Conservation (phyloP, 352 stramenopile genomes). For the Blastocystis hominis region DNA sequence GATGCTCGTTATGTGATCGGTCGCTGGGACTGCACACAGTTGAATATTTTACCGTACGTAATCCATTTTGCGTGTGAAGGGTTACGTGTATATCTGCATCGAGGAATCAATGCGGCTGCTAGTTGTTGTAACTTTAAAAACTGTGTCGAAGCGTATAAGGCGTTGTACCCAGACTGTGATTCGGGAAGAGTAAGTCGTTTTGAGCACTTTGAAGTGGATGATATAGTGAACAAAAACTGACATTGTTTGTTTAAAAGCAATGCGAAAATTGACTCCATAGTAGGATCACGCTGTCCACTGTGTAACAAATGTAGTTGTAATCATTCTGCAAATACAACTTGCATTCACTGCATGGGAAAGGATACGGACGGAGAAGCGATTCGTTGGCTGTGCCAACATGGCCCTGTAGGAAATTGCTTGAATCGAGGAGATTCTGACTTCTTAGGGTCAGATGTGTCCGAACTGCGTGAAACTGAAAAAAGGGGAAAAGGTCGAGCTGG, state of each 20-base stretch:
- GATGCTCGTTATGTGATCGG: conserved; percentile 45
- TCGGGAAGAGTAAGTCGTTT: not conserved
- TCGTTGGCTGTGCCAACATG: conserved; percentile 33
- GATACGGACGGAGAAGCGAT: not conserved
- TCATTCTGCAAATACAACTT: conserved; percentile 46
- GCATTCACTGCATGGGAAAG: conserved; percentile 54
- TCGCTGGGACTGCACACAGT: conserved; percentile 43
- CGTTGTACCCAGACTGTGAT: not conserved
- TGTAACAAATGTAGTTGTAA: conserved; percentile 32
- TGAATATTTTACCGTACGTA: conserved; percentile 38
- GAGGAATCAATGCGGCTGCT: conserved; percentile 5
- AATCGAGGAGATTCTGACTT: not conserved
- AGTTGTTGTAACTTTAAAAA: conserved; percentile 56
- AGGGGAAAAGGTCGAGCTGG: conserved; percentile 41
- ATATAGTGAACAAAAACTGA: not conserved
- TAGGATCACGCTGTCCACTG: not conserved
- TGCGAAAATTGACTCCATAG: conserved; percentile 38
- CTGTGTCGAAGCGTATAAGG: conserved; percentile 35
- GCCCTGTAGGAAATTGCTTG: not conserved
- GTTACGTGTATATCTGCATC: conserved; percentile 45
- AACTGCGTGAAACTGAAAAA: conserved; percentile 57
- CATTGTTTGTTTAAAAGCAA: conserved; percentile 46
- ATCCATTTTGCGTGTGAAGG: conserved; percentile 51
- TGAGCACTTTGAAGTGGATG: conserved; percentile 36
- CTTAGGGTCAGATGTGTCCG: conserved; percentile 58